Evolutionary conservation across 768 basidiomycete genomes (phyloP).

Genomic region (Lactifluus volemus): DNA sequence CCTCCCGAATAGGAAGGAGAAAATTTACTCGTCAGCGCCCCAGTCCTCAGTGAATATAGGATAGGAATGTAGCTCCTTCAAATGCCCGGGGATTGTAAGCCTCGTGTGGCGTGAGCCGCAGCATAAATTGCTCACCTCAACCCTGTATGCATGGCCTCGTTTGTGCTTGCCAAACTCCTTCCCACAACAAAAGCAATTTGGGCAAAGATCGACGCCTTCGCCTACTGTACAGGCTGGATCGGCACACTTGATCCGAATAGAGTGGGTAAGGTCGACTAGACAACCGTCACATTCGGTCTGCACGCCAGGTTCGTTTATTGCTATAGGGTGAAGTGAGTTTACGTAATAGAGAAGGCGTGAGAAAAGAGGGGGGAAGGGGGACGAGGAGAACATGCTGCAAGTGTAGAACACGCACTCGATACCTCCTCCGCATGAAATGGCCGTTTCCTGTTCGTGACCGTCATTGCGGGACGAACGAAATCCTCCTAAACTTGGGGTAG

Average conservation of each 20-base stretch:
- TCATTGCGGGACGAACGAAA: slow-evolving; percentile 33
- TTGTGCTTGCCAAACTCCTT: slow-evolving; percentile 85
- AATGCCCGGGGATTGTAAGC: slow-evolving; percentile 8
- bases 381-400: slow-evolving; percentile 16
- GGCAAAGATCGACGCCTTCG: slow-evolving; percentile 89
- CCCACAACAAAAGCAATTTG: slow-evolving; percentile 84
- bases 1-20: background rate
- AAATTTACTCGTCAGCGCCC: slow-evolving; percentile 92
- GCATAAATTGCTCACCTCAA: slow-evolving; percentile 52
- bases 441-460: slow-evolving; percentile 58
- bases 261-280: slow-evolving; percentile 84
- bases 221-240: slow-evolving; percentile 64
- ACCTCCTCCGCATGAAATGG: slow-evolving; percentile 58
- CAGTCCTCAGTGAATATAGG: slow-evolving; percentile 93
- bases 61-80: slow-evolving; percentile 89
- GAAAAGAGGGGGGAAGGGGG: slow-evolving; percentile 20
- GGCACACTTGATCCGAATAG: slow-evolving; percentile 95
- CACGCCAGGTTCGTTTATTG: slow-evolving; percentile 72
- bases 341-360: slow-evolving; percentile 26
- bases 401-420: slow-evolving; percentile 37
- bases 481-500: background rate
- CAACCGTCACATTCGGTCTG: slow-evolving; percentile 83
- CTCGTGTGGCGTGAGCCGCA: background rate
- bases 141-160: slow-evolving; percentile 80
- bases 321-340: slow-evolving; percentile 29